A percentile compares a stretch with the other conserved stretches of the same genome.
These are phyloP conservation scores for Trichoderma orchidacearum DNA, from an alignment of 495 filamentous ascomycete species.

Conservation along the genomic window DNA sequence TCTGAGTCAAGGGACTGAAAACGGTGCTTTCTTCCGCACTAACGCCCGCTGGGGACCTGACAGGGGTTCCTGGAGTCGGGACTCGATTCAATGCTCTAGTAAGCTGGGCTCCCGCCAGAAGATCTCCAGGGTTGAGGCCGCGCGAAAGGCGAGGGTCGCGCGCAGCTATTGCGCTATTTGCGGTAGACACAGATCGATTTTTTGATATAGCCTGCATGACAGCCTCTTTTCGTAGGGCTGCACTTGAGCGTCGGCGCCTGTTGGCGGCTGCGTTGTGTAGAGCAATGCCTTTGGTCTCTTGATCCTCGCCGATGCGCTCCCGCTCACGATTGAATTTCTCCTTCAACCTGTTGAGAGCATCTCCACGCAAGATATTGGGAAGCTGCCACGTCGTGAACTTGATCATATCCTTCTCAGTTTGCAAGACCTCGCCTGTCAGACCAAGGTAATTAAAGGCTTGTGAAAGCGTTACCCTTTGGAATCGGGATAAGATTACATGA, in stretches of 20 bases:
- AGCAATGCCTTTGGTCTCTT: constrained; percentile 86
- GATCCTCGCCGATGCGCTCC: constrained; percentile 72
- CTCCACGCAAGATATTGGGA: constrained; percentile 79
- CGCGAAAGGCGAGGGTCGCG: constrained; percentile 21
- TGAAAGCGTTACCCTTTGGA: constrained; percentile 87
- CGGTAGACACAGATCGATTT: constrained; percentile 19
- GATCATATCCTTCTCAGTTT: constrained; percentile 83
- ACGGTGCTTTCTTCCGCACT: constrained; percentile 6
- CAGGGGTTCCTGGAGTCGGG: not conserved
- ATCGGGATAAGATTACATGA: constrained; percentile 85
- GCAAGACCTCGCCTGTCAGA: constrained; percentile 75
- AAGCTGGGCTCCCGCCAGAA: constrained; percentile 67
- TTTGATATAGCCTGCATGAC: constrained; percentile 50
- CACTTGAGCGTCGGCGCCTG: constrained; percentile 57
- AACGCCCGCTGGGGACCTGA: not conserved
- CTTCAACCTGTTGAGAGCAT: constrained; percentile 73
- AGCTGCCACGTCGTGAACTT: constrained; percentile 84
- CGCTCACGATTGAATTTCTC: constrained; percentile 81
- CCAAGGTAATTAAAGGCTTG: constrained; percentile 92
- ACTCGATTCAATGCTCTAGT: constrained; percentile 33
- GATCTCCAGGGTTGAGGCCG: constrained; percentile 57
- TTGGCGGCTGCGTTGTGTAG: constrained; percentile 64
- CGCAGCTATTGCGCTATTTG: constrained; percentile 8
- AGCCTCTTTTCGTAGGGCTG: constrained; percentile 67
- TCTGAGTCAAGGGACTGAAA: constrained; percentile 45